These are phyloP conservation scores for Asclepias syriaca DNA, from an alignment of 257 asterid genomes.

Conservation along the genomic window DNA sequence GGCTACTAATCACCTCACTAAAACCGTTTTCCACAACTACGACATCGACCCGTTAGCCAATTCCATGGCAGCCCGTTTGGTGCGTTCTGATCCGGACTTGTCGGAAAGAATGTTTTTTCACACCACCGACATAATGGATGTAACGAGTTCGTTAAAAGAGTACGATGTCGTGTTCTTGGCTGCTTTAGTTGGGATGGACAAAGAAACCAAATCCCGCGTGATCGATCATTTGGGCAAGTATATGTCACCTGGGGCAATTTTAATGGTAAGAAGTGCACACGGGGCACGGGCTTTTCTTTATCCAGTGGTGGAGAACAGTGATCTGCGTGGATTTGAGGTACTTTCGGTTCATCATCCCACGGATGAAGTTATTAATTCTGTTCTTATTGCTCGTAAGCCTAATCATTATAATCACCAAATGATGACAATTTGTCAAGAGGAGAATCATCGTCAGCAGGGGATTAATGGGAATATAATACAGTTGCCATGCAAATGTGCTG, in stretches of 20 bases:
- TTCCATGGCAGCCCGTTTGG: slow-evolving; percentile 47
- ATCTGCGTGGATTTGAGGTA: slow-evolving; percentile 67
- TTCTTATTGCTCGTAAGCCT: slow-evolving; percentile 37
- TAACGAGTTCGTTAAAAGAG: slow-evolving; percentile 31
- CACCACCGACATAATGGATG: slow-evolving; percentile 56
- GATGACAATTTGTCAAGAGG: not conserved
- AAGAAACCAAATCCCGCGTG: slow-evolving; percentile 47
- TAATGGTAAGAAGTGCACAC: slow-evolving; percentile 86
- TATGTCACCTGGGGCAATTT: slow-evolving; percentile 72
- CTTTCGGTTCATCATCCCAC: slow-evolving; percentile 75
- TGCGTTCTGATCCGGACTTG: slow-evolving; percentile 44
- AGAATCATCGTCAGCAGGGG: slow-evolving; percentile 14
- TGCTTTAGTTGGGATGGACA: slow-evolving; percentile 83
- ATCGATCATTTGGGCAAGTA: slow-evolving; percentile 47
- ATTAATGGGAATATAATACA: slow-evolving; percentile 13
- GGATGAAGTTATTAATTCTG: slow-evolving; percentile 88
- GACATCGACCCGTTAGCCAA: slow-evolving; percentile 67
- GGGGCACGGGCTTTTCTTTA: slow-evolving; percentile 80
- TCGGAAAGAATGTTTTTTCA: slow-evolving; percentile 52
- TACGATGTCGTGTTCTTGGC: slow-evolving; percentile 88
- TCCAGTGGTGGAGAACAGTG: slow-evolving; percentile 72
- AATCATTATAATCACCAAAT: no score
- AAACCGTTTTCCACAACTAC: slow-evolving; percentile 57
- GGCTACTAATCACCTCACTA: slow-evolving; percentile 53
- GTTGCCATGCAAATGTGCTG: slow-evolving; percentile 59